Evolutionary conservation across 2,329 filamentous ascomycete species (phyloP).

Genomic region (Diplocarpon rosae): DNA sequence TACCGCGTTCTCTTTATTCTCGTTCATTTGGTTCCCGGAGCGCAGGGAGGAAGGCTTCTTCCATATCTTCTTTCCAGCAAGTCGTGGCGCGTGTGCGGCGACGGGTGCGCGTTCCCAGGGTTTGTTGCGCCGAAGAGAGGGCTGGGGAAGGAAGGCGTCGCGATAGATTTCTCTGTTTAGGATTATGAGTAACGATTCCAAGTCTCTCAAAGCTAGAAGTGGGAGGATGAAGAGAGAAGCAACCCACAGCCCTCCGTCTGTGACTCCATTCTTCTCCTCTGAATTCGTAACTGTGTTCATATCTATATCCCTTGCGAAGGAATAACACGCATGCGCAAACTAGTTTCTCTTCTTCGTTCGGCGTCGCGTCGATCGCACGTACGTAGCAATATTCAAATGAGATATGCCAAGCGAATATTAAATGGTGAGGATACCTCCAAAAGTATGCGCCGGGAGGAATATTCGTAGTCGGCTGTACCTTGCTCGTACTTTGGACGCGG

Average conservation of each 20-base stretch:
- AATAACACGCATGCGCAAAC: too few species aligned
- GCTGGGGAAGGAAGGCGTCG: constrained; percentile 22
- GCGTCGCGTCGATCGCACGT: too few species aligned
- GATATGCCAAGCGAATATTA: too few species aligned
- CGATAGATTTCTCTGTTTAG: constrained; percentile 15
- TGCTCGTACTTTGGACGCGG: too few species aligned
- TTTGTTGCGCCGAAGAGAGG: constrained; percentile 10
- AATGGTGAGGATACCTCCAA: too few species aligned
- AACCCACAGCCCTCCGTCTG: too few species aligned
- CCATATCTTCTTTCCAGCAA: constrained; percentile 27
- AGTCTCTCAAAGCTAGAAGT: too few species aligned
- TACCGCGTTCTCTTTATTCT: constrained; percentile 18
- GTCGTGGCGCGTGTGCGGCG: constrained; percentile 23
- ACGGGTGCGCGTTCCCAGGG: constrained; percentile 26
- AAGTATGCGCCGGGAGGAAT: too few species aligned
- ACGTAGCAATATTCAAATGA: too few species aligned
- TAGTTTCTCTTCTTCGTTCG: too few species aligned
- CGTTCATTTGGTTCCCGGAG: not conserved
- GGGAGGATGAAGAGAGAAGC: not conserved
- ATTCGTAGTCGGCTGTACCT: too few species aligned
- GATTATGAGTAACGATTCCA: not conserved
- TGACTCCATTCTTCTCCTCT: not conserved
- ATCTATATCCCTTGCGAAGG: not conserved
- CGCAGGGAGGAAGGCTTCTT: constrained; percentile 17
- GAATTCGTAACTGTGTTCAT: not conserved